A percentile compares a stretch with the other conserved stretches of the same genome.
Evolutionary conservation across 2,329 filamentous ascomycete species (phyloP).

Genomic region (Alternaria solani): DNA sequence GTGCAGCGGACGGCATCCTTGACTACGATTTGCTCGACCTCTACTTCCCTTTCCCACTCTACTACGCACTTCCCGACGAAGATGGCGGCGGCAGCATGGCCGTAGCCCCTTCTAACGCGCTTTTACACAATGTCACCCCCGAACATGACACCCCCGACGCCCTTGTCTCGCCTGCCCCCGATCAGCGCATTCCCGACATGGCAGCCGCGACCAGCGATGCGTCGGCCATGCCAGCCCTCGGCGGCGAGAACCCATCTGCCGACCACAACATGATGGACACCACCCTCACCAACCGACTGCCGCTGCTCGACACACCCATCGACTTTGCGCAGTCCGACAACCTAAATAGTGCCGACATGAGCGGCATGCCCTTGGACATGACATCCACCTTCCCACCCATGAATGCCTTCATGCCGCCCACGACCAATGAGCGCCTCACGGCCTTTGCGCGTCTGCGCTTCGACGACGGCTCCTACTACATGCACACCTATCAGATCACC

Average conservation of each 20-base stretch:
- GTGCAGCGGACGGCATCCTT: slow-evolving; percentile 25
- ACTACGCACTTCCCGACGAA: slow-evolving; percentile 21
- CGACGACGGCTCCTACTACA: slow-evolving; percentile 77
- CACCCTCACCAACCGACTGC: slow-evolving; percentile 18
- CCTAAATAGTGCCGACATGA: slow-evolving; percentile 19
- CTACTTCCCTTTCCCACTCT: slow-evolving; percentile 1
- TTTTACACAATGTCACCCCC: slow-evolving; percentile 31
- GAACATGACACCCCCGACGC: slow-evolving; percentile 36
- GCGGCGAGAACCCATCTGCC: slow-evolving; percentile 25
- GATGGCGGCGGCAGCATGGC: slow-evolving; percentile 46
- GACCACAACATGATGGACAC: slow-evolving; percentile 9
- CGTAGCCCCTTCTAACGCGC: slow-evolving; percentile 34
- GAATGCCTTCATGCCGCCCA: slow-evolving; percentile 23
- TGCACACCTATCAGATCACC: slow-evolving; percentile 77
- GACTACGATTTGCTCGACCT: slow-evolving; percentile 9
- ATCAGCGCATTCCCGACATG: slow-evolving; percentile 37
- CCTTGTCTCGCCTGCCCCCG: slow-evolving; percentile 23
- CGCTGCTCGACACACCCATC: slow-evolving; percentile 34
- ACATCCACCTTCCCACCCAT: slow-evolving; percentile 18
- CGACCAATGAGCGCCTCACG: slow-evolving; percentile 55
- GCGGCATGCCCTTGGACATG: slow-evolving; percentile 24
- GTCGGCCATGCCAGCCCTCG: slow-evolving; percentile 17
- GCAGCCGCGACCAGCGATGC: slow-evolving; percentile 39
- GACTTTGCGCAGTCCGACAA: slow-evolving; percentile 25
- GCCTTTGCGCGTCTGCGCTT: slow-evolving; percentile 75